Evolutionary conservation across 2,329 filamentous ascomycete species (phyloP).

Genomic region (Aspergillus novoparasiticus): DNA sequence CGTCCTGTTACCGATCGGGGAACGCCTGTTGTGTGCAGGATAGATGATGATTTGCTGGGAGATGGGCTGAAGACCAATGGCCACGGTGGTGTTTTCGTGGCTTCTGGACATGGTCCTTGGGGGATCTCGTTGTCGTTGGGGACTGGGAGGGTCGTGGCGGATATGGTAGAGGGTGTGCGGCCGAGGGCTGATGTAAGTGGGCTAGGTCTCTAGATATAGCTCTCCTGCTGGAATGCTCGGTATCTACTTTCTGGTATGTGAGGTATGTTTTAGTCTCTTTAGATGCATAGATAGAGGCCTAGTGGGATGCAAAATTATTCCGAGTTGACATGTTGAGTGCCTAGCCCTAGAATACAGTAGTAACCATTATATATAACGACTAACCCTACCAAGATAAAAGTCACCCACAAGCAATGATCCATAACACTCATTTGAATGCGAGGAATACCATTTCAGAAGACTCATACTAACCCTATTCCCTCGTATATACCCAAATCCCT

Average conservation of each 20-base stretch:
- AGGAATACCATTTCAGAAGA: no score
- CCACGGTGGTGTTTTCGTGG: conserved; percentile 66
- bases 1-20: conserved; percentile 68
- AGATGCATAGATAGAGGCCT: neutral
- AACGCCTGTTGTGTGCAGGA: conserved; percentile 62
- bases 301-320: no score
- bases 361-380: neutral
- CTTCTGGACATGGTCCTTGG: conserved; percentile 76
- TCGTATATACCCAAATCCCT: neutral
- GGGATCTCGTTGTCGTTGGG: conserved; percentile 67
- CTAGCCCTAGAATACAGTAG: neutral
- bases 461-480: no score
- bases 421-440: neutral
- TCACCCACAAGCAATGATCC: no score
- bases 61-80: conserved; percentile 45
- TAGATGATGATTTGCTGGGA: conserved; percentile 61
- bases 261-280: neutral
- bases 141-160: conserved; percentile 70
- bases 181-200: conserved; percentile 62
- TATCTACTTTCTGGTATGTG: neutral
- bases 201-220: conserved; percentile 41
- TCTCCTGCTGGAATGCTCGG: neutral
- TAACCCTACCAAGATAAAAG: no score
- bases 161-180: conserved; percentile 64
- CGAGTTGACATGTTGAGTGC: neutral